Evolutionary conservation across 1,284 basidiomycete species (phyloP), one percentile per base, ranked within the genome.

Genomic region (Naganishia cerealis): DNA sequence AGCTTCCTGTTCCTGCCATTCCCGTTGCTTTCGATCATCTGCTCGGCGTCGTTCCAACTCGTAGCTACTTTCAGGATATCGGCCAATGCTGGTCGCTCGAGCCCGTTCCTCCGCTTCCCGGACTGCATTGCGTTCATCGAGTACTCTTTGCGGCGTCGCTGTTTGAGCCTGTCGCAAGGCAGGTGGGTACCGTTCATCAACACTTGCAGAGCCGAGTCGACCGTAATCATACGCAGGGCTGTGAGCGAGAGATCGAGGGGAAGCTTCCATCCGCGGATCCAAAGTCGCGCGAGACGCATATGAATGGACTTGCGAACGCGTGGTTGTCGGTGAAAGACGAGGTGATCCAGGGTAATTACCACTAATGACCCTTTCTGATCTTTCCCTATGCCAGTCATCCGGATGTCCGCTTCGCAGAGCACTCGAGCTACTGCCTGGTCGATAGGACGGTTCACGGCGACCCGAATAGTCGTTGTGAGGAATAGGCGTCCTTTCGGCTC

Each of bases 401-500:
- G 48, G 55, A 15, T 21, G n/a, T 24, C 46, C 46, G 46, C n/a
- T 50, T 39, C 59, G 46, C 65, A 53, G 68, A 65, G 10, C 70
- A 66, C 52, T 67, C 58, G 36, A 59, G 38, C 56, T 71, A 55
- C 48, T 69, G 13, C 61, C 57, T 10, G 57, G 65, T 13, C 62
- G 43, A 46, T 68, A 67, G 9, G 39, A 18, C 24, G 50, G 16
- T 5, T 70, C 69, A 6, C 70, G 59, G 18, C 46, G 58, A 18
- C 59, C 59, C n/a, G 48, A 50, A n/a, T 59, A 59, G 0, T 42
- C 50, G 39, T 54, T 36, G 18, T 39, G n/a, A 7, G 65, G 59
- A 18, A 52, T 58, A 56, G 70, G 65, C 56, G 67, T 18, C 56
- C 39, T 18, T 68, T 71, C 39, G 54, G 57, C n/a, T 56, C 67